These are phyloP conservation scores for Delonix regia DNA, from an alignment of 306 rosid genomes.

Conservation along the genomic window DNA sequence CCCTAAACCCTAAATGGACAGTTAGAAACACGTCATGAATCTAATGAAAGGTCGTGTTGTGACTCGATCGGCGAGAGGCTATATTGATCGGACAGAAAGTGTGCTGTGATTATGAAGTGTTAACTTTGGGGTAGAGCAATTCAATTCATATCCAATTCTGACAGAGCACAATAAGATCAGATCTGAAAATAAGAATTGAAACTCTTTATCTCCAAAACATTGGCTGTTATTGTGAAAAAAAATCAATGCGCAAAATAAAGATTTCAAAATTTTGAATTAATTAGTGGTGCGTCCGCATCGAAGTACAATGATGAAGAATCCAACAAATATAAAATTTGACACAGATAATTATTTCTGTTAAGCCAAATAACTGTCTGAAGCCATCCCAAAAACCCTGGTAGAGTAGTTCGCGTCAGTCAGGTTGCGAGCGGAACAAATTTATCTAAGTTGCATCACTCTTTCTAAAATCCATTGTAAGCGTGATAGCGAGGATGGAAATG, in stretches of 20 bases:
- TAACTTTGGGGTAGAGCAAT: neutral
- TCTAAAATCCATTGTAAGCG: neutral
- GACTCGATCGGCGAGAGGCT: too few species aligned
- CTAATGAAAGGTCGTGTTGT: too few species aligned
- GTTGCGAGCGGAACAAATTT: neutral
- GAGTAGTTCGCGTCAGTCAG: neutral
- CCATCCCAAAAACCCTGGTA: neutral
- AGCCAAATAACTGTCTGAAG: neutral
- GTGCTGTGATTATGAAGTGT: neutral
- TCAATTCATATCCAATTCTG: neutral
- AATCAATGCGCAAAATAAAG: neutral
- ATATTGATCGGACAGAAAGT: too few species aligned
- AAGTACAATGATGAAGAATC: neutral
- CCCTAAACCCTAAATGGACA: too few species aligned
- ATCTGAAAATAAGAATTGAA: neutral
- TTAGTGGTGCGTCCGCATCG: neutral
- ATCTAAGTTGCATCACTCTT: neutral
- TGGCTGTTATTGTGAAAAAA: neutral
- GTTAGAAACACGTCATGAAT: too few species aligned
- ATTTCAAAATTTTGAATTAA: neutral
- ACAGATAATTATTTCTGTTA: neutral
- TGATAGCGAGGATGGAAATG: neutral
- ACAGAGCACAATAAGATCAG: neutral
- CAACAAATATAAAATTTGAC: neutral
- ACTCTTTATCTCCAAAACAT: neutral